Conservation (phyloP, 163 green algal genomes). For the Chlorella variabilis region DNA sequence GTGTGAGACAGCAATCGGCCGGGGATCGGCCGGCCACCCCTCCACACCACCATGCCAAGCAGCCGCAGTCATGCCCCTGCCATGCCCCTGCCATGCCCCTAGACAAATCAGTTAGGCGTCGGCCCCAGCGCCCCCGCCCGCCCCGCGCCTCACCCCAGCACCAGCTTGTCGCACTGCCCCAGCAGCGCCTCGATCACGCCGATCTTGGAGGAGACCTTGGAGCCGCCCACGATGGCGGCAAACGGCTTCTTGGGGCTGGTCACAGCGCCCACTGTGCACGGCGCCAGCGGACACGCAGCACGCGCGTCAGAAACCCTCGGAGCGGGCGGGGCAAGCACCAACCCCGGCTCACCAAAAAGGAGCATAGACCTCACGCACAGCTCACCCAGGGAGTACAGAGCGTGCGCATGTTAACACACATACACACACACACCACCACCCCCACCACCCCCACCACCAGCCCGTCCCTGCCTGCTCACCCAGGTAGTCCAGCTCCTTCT, state of each 20-base stretch:
- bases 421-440: too few species aligned
- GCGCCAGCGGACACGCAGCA: neutral
- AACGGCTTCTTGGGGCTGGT: constrained; percentile 91
- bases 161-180: constrained; percentile 68
- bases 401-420: too few species aligned
- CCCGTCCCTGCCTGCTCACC: constrained; percentile 60
- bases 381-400: too few species aligned
- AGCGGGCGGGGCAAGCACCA: too few species aligned
- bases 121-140: too few species aligned
- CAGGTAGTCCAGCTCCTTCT: constrained; percentile 97
- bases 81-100: too few species aligned
- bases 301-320: neutral
- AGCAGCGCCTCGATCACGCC: constrained; percentile 97
- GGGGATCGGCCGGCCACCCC: too few species aligned
- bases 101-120: too few species aligned
- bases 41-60: too few species aligned
- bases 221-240: constrained; percentile 93
- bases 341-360: too few species aligned
- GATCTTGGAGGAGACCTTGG: constrained; percentile 99
- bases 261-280: constrained; percentile 64
- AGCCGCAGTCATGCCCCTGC: too few species aligned
- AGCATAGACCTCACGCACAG: too few species aligned
- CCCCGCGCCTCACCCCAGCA: constrained; percentile 74
- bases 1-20: neutral
- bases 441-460: neutral